phyloP scores from a whole-genome alignment of 306 rosid genomes.

The Acacia acuminata region DNA sequence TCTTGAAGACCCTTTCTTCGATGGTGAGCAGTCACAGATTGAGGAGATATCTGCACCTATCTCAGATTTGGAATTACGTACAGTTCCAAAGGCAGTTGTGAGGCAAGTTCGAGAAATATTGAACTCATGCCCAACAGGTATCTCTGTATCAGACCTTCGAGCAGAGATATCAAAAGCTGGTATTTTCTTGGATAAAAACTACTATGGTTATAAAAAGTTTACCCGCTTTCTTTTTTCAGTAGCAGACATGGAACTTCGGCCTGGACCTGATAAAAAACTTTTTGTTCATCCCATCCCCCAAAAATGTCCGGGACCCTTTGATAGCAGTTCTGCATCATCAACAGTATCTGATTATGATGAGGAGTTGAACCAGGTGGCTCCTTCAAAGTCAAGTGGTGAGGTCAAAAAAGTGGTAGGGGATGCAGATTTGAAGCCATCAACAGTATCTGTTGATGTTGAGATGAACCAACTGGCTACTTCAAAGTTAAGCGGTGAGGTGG shows the following conservation, averaged over 20 bases:
- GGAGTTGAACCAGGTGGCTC: conserved; percentile 24
- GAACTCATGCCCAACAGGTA: conserved; percentile 61
- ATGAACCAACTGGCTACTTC: conserved; percentile 23
- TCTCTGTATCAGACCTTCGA: conserved; percentile 48
- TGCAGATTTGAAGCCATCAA: conserved; percentile 24
- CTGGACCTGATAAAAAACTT: conserved; percentile 34
- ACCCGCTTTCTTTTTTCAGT: conserved; percentile 54
- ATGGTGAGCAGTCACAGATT: conserved; percentile 35
- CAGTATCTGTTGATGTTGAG: background rate
- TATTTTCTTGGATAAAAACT: conserved; percentile 41
- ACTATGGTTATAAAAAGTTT: conserved; percentile 54
- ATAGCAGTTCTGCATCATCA: conserved; percentile 25
- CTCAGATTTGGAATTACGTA: conserved; percentile 34
- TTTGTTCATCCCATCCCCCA: conserved; percentile 16
- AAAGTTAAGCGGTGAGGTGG: conserved; percentile 35
- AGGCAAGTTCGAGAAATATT: conserved; percentile 44
- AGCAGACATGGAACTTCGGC: conserved; percentile 41
- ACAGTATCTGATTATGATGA: conserved; percentile 25
- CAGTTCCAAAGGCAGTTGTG: conserved; percentile 42
- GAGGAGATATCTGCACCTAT: conserved; percentile 39
- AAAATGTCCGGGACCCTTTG: conserved; percentile 30
- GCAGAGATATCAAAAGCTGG: conserved; percentile 38
- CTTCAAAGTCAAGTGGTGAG: conserved; percentile 37
- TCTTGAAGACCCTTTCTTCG: conserved; percentile 59
- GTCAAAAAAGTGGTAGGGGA: conserved; percentile 23